These are phyloP conservation scores for Dothistroma pini DNA, from an alignment of 2,329 filamentous ascomycete genomes.

Conservation along the genomic window DNA sequence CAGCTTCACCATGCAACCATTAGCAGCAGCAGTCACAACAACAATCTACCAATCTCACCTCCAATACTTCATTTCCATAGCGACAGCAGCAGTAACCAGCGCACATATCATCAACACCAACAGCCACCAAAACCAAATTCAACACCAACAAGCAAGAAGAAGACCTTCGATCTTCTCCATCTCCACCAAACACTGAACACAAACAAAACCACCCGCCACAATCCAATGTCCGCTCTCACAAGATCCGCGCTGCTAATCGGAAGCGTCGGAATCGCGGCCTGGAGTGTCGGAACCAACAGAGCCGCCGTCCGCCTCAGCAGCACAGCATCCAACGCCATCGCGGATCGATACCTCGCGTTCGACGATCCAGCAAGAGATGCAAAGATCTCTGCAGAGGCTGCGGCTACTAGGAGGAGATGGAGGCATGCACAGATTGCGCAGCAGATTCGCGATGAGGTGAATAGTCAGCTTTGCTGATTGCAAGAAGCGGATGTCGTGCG, in stretches of 20 bases:
- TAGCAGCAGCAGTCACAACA: constrained; percentile 1
- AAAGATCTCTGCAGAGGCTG: background rate
- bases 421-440: constrained; percentile 2
- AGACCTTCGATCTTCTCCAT: background rate
- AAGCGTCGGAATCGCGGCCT: background rate
- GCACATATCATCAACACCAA: background rate
- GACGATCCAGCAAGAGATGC: background rate
- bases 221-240: background rate
- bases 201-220: background rate
- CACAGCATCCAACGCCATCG: constrained; percentile 6
- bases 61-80: background rate
- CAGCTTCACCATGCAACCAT: constrained; percentile 1
- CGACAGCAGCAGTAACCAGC: constrained; percentile 1
- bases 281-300: background rate
- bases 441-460: constrained; percentile 8
- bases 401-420: constrained; percentile 4
- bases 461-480: constrained; percentile 4
- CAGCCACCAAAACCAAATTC: background rate
- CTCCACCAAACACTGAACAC: background rate
- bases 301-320: background rate
- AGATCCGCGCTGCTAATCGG: background rate
- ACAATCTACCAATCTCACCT: constrained; percentile 5
- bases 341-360: constrained; percentile 6
- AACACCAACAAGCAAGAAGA: background rate
- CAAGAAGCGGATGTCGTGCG: background rate